A percentile compares a stretch with the other conserved stretches of the same genome.
Evolutionary conservation across 176 grass and related monocot genomes (phyloP).

Genomic region (Zizania latifolia): DNA sequence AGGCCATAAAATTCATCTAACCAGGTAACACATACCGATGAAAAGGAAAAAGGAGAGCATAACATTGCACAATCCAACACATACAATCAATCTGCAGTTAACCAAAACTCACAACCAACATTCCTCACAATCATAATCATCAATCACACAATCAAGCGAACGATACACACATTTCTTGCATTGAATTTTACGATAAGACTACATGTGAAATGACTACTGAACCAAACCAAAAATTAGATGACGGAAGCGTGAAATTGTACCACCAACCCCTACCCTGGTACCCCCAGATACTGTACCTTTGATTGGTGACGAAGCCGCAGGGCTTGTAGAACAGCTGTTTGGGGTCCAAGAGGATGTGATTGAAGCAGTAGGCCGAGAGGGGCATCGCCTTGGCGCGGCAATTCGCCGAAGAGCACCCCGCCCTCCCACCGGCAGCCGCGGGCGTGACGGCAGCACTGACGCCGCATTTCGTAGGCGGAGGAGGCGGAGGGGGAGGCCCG

Average conservation of each 20-base stretch:
- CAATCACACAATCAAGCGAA: neutral
- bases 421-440: neutral
- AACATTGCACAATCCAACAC: neutral
- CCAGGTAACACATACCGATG: neutral
- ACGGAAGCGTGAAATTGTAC: neutral
- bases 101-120: neutral
- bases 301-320: conserved; percentile 11
- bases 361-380: conserved; percentile 9
- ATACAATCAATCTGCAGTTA: neutral
- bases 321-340: conserved; percentile 32
- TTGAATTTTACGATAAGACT: neutral
- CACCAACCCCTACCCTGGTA: neutral
- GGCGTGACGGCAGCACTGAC: no score
- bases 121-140: neutral
- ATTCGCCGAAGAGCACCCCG: neutral
- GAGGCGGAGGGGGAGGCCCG: neutral
- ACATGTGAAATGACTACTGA: neutral
- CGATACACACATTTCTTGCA: neutral
- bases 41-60: neutral
- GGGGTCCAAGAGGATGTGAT: conserved; percentile 28
- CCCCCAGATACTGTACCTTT: conserved; percentile 11
- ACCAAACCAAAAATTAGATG: neutral
- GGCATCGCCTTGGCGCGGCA: conserved; percentile 26
- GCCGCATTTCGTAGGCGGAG: neutral
- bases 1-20: neutral